A percentile compares a stretch with the other conserved stretches of the same genome.
Conservation (phyloP, 352 stramenopile genomes). For the Pythium aphanidermatum region DNA sequence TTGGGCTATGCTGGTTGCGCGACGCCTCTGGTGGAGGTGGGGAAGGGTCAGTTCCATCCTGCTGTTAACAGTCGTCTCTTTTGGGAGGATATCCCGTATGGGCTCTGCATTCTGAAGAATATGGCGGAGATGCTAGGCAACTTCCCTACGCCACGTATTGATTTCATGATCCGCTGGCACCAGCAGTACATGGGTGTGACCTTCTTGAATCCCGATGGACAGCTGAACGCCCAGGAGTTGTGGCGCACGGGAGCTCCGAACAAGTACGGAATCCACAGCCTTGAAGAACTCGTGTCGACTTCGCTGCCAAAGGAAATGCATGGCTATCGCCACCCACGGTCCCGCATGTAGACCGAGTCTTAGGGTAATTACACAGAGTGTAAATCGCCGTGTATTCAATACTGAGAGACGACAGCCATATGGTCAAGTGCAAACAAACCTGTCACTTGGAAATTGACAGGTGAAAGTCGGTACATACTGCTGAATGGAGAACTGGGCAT, state of each 20-base stretch:
- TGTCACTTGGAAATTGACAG: conserved; percentile 24
- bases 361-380: too few species aligned
- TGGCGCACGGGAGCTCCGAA: conserved; percentile 86
- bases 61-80: conserved; percentile 85
- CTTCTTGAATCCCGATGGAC: conserved; percentile 81
- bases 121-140: conserved; percentile 91
- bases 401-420: background rate
- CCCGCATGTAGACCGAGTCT: conserved; percentile 54
- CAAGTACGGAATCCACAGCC: conserved; percentile 88
- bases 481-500: conserved; percentile 64
- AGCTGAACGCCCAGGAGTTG: conserved; percentile 86
- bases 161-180: conserved; percentile 94
- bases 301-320: conserved; percentile 85
- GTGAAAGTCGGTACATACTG: conserved; percentile 73
- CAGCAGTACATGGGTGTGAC: conserved; percentile 88
- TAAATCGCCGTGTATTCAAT: background rate
- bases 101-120: conserved; percentile 91
- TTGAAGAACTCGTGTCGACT: conserved; percentile 87
- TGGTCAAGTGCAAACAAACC: conserved; percentile 14
- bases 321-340: conserved; percentile 84
- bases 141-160: conserved; percentile 89
- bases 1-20: conserved; percentile 86
- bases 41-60: conserved; percentile 67
- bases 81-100: conserved; percentile 92
- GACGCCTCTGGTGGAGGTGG: conserved; percentile 83